Evolutionary conservation across 768 basidiomycete genomes (phyloP).

Genomic region (Candolleomyces eurysporus): DNA sequence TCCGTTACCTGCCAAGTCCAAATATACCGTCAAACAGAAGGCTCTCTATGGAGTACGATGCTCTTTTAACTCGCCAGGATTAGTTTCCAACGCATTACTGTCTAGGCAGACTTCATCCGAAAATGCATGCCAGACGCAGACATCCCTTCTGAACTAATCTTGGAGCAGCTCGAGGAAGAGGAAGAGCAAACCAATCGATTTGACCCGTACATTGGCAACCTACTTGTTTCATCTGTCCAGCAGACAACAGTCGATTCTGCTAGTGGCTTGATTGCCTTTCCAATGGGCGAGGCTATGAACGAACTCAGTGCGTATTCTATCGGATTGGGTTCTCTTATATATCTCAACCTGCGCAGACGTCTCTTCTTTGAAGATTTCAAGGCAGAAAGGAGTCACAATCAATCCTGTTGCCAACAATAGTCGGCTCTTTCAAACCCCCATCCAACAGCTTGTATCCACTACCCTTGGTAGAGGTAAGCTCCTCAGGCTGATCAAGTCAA

Average conservation of each 20-base stretch:
- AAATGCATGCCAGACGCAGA: constrained; percentile 73
- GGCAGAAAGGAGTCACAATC: constrained; percentile 26
- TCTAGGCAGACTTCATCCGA: constrained; percentile 69
- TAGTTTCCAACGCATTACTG: neutral
- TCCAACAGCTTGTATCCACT: constrained; percentile 56
- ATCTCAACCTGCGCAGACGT: constrained; percentile 39
- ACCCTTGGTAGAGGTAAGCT: constrained; percentile 11
- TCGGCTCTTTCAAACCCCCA: constrained; percentile 61
- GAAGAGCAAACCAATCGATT: constrained; percentile 31
- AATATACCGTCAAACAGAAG: constrained; percentile 40
- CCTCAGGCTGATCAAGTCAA: neutral
- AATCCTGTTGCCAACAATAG: constrained; percentile 41
- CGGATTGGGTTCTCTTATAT: neutral
- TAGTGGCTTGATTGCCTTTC: constrained; percentile 49
- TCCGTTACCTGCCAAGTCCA: constrained; percentile 25
- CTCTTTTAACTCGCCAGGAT: neutral
- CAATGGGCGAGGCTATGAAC: constrained; percentile 57
- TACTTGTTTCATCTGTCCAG: constrained; percentile 41
- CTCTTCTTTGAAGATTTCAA: constrained; percentile 33
- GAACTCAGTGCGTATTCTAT: constrained; percentile 55
- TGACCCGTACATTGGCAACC: constrained; percentile 57
- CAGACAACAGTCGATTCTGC: constrained; percentile 16
- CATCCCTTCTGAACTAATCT: constrained; percentile 65
- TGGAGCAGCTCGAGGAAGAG: constrained; percentile 52
- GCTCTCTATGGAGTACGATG: constrained; percentile 64